Evolutionary conservation across 352 stramenopile genomes (phyloP), one percentile per base, ranked within the genome.

Genomic region (Phytophthora melonis): DNA sequence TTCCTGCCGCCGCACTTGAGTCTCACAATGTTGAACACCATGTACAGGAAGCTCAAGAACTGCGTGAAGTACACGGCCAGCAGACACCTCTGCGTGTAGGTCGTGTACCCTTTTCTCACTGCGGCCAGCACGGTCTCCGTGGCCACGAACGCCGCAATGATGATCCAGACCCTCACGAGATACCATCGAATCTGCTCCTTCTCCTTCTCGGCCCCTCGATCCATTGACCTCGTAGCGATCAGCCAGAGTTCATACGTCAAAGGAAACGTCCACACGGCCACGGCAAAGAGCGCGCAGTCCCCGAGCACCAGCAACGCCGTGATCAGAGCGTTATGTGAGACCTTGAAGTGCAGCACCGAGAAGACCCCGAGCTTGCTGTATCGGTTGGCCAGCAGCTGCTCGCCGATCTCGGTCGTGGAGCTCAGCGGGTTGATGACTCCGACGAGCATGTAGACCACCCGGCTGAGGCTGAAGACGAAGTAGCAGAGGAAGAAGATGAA

Each of bases 1-100:
- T 92, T 82, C 32, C 84, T 75, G n/a, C 83, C 85, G 9, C 63
- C 75, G 5, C 74, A 62, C 50, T 90, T 91, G 19, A 92, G 80
- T 25, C 65, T 39, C 5, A 85, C 16, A 5, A 92, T 50, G 47
- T 76, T 54, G 47, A 60, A 70, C 5, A 82, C 57, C 78, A 91
- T 90, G 63, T 80, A 92, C 16, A 80, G 43, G 32, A 91, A 77
- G 58, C 74, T 83, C 23, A 71, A 1, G 14, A 89, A 81, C 45
- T 91, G 79, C 13, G 77, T 52, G 0, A 70, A 63, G 59, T 92
- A 90, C 25, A 87, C 75, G 10, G 58, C 65, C 11, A 91, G 25
- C 4, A 87, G 52, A 66, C 70, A 82, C 0, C 69, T 43, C 16
- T 90, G 80, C 5, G 80, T 85, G 59, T 83, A 77, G 9, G 59